Percentiles rank a stretch among this genome's conserved stretches.
These are phyloP conservation scores for Beauveria sp. DNA, from an alignment of 2,329 filamentous ascomycete genomes.

Conservation along the genomic window DNA sequence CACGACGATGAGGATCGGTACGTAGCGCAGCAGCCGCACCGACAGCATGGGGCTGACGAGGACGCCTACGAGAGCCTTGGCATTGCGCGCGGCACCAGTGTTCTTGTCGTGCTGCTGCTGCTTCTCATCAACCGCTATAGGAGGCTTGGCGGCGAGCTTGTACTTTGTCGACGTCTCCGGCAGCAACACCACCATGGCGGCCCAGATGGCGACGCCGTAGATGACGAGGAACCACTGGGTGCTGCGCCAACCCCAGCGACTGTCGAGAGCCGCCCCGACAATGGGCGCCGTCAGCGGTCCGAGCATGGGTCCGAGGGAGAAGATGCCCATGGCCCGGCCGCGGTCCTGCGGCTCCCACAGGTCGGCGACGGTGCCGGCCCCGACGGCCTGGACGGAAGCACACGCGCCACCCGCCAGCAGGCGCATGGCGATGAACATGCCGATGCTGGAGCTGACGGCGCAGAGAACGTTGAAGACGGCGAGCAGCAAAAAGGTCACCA, in stretches of 20 bases:
- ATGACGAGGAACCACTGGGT: constrained; percentile 72
- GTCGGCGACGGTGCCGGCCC: constrained; percentile 76
- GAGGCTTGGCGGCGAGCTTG: neutral
- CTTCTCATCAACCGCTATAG: neutral
- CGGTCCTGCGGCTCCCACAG: constrained; percentile 68
- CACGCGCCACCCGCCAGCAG: constrained; percentile 68
- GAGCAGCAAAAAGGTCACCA: constrained; percentile 67
- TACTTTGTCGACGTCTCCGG: constrained; percentile 1
- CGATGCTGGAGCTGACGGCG: constrained; percentile 61
- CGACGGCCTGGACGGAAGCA: constrained; percentile 74
- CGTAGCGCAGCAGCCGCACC: neutral
- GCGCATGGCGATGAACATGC: constrained; percentile 72
- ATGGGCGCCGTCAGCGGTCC: constrained; percentile 72
- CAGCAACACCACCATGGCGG: constrained; percentile 47
- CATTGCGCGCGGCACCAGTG: neutral
- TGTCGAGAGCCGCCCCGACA: constrained; percentile 64
- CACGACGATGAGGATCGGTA: neutral
- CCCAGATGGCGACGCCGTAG: constrained; percentile 54
- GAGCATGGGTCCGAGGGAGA: constrained; percentile 71
- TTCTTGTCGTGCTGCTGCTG: too few species aligned
- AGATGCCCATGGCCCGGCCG: constrained; percentile 73
- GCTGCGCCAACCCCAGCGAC: constrained; percentile 64
- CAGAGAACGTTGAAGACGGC: constrained; percentile 62
- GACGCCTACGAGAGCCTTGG: neutral
- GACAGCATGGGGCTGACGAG: neutral